These are phyloP conservation scores for Drosera spatulata DNA, from an alignment of 179 eudicot genomes.

Conservation along the genomic window DNA sequence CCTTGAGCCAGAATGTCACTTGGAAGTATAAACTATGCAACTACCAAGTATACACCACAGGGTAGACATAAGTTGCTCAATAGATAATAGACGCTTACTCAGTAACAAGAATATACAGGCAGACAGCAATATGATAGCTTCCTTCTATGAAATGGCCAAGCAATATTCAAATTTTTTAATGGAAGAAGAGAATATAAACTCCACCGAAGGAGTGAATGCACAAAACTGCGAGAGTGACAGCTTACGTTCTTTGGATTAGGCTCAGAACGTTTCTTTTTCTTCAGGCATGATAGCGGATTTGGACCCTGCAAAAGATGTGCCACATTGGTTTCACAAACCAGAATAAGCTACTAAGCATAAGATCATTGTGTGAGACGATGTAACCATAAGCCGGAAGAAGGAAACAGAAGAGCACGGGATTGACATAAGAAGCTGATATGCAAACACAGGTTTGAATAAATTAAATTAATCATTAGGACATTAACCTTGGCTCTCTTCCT, in stretches of 20 bases:
- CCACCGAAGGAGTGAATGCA: no score
- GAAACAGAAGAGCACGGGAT: background rate
- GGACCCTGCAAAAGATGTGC: conserved; percentile 55
- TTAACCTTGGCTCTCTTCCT: conserved; percentile 68
- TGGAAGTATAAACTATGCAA: no score
- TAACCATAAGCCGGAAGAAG: background rate
- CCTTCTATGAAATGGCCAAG: no score
- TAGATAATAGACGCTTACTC: no score
- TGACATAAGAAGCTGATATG: background rate
- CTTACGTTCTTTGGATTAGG: conserved; percentile 32
- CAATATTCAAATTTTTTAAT: no score
- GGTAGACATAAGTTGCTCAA: no score
- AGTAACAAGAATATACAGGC: no score
- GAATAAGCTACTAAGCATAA: background rate
- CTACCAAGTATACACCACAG: no score
- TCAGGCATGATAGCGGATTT: conserved; percentile 86
- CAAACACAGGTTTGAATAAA: conserved; percentile 2
- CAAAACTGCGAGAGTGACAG: background rate
- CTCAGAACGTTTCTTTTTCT: conserved; percentile 44
- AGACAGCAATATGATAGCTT: no score
- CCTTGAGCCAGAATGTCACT: no score
- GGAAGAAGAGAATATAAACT: no score
- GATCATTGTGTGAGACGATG: background rate
- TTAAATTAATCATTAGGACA: background rate
- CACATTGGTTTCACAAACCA: background rate